Evolutionary conservation across 140 eudicot genomes (phyloP).

Genomic region (Erigeron philadelphicus): DNA sequence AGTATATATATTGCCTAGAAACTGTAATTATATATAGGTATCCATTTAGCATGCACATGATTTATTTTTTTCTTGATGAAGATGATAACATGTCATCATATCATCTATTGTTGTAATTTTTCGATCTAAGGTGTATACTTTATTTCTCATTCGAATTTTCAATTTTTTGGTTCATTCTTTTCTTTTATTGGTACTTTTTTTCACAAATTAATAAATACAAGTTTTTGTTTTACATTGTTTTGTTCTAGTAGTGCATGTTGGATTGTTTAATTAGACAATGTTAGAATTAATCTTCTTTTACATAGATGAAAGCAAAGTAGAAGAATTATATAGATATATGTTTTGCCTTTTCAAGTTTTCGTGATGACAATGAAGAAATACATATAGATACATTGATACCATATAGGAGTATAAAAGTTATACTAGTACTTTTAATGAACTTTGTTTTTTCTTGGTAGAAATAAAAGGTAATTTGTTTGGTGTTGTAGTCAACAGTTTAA

Average conservation of each 20-base stretch:
- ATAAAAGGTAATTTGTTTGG: too few relatives aligned
- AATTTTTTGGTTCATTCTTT: background rate
- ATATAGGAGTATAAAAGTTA: too few relatives aligned
- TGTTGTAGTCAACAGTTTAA: too few relatives aligned
- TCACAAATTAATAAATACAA: slow-evolving; percentile 13
- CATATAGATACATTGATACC: too few relatives aligned
- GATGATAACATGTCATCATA: slow-evolving; percentile 23
- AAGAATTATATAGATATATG: background rate
- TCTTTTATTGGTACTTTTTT: slow-evolving; percentile 2
- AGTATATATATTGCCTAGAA: slow-evolving; percentile 26
- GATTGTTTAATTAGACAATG: too few relatives aligned
- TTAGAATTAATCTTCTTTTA: background rate
- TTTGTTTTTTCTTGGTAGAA: too few relatives aligned
- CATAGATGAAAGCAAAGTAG: background rate
- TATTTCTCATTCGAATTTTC: background rate
- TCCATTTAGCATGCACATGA: slow-evolving; percentile 27
- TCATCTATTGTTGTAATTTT: slow-evolving; percentile 20
- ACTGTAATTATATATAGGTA: slow-evolving; percentile 31
- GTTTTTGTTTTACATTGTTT: background rate
- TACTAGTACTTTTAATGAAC: too few relatives aligned
- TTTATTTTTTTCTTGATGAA: slow-evolving; percentile 1
- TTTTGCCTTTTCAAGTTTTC: background rate
- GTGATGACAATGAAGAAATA: too few relatives aligned
- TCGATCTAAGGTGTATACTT: slow-evolving; percentile 29
- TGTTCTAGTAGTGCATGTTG: background rate